Evolutionary conservation across 2,329 filamentous ascomycete species (phyloP), one percentile per base, ranked within the genome.

Genomic region (Stachybotrys echinatus): DNA sequence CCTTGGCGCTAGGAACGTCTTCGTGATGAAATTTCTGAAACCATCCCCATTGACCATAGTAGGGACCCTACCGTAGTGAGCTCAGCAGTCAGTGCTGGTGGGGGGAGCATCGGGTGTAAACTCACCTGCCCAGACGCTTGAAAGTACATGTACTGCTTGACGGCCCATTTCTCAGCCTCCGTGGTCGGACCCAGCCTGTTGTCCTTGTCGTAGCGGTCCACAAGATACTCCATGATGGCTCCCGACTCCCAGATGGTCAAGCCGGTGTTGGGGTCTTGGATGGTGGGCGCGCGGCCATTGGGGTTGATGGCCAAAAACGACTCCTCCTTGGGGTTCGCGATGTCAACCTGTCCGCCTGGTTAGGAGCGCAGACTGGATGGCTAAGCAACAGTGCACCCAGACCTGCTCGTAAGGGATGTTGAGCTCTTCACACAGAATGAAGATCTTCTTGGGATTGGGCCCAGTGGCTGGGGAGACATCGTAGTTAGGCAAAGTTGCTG

Each of bases 271-370:
- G 77, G 88, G 70, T 96, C 91, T 7, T 88, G 94, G 47, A 96
- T 61, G 50, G 91, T 91, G 4, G 91, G 92, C 59, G 96, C 95
- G 57, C 91, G 87, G 55, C 91, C 91, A 67, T 96, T 96, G 55
- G 91, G 91, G 70, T 96, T 96, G 72, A 96, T 94, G 48, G 85
- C 84, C 23, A 95, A 79, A 71, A 92, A 96, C 89, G 89, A 95
- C 17, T 81, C 82, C 67, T 92, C 73, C 65, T 94, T 95, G 52
- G 62, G 56, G 44, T 65, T 54, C 14, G 48, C 39, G 27, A 61
- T 45, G 18, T 47, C 23, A 47, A 60, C 50, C 58, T 62, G 14
- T 38, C 23, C 27, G 14, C 14, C 10, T 12, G 31, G 27, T 23
- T 38, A n/a, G 22, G 42, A 48, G 37, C 42, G 40, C 3, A 22